A percentile compares a stretch with the other conserved stretches of the same genome.
These are phyloP conservation scores for Teratosphaeriaceae sp. DNA, from an alignment of 2,329 filamentous ascomycete species.

Conservation along the genomic window DNA sequence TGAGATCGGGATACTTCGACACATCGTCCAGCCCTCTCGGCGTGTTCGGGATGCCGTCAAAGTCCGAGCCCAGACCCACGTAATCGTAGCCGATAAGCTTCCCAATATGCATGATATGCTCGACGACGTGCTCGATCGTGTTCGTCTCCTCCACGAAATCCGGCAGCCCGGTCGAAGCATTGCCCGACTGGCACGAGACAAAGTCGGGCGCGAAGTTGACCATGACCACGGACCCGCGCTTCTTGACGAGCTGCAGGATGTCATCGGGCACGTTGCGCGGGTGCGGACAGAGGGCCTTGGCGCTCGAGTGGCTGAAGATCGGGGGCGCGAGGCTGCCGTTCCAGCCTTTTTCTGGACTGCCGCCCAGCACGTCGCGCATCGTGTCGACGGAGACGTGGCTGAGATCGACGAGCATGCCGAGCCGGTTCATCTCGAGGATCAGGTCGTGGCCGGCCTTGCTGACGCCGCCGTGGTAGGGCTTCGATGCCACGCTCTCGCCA, in stretches of 20 bases:
- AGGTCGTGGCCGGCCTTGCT: constrained; percentile 62
- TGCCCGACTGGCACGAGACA: constrained; percentile 60
- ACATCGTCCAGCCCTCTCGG: constrained; percentile 79
- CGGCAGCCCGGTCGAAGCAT: constrained; percentile 55
- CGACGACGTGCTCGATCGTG: constrained; percentile 69
- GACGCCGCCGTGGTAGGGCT: constrained; percentile 63
- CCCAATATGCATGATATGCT: constrained; percentile 78
- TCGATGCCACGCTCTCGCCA: constrained; percentile 33
- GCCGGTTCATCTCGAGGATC: constrained; percentile 83
- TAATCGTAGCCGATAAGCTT: constrained; percentile 77
- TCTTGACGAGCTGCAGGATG: constrained; percentile 68
- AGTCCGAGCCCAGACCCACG: constrained; percentile 84
- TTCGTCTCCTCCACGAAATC: constrained; percentile 60
- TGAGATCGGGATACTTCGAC: constrained; percentile 70
- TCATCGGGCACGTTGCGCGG: constrained; percentile 86
- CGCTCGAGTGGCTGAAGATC: constrained; percentile 85
- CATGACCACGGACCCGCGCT: constrained; percentile 73
- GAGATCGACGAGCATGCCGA: constrained; percentile 92
- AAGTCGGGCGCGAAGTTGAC: constrained; percentile 83
- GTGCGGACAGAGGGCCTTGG: constrained; percentile 74
- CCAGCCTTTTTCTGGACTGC: constrained; percentile 49
- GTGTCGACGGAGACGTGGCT: constrained; percentile 73
- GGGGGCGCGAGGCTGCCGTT: constrained; percentile 69
- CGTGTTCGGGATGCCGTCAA: constrained; percentile 65
- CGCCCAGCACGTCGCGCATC: constrained; percentile 72